These are phyloP conservation scores for Clathrus columnatus DNA, from an alignment of 768 basidiomycete genomes.

Conservation along the genomic window DNA sequence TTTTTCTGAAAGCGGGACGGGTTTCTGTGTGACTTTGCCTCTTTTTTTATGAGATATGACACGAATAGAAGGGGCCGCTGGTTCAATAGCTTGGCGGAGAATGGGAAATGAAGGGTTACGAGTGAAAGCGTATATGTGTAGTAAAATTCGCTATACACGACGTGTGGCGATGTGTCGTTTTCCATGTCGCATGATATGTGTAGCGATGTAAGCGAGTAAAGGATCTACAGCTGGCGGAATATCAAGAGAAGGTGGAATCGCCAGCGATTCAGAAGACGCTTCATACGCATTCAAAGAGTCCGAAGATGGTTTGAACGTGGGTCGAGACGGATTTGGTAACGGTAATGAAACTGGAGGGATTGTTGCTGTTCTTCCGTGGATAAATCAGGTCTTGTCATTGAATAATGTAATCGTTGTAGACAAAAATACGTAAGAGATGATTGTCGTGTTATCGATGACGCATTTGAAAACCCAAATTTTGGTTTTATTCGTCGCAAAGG, in stretches of 20 bases:
- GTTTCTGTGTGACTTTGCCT: slow-evolving; percentile 57
- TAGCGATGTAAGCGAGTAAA: slow-evolving; percentile 58
- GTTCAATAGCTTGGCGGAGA: slow-evolving; percentile 59
- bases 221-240: slow-evolving; percentile 74
- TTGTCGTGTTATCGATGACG: too few relatives aligned
- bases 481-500: neutral
- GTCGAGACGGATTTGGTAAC: neutral
- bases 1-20: slow-evolving; percentile 69
- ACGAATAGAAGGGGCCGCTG: slow-evolving; percentile 65
- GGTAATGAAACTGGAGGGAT: neutral
- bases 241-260: slow-evolving; percentile 26
- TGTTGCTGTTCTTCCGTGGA: too few relatives aligned
- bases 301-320: neutral
- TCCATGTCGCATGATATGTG: slow-evolving; percentile 54
- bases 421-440: too few relatives aligned
- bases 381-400: too few relatives aligned
- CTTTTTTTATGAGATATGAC: slow-evolving; percentile 48
- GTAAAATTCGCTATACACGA: slow-evolving; percentile 51
- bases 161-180: slow-evolving; percentile 52
- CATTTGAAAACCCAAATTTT: too few relatives aligned
- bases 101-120: slow-evolving; percentile 73
- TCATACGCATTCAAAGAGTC: neutral
- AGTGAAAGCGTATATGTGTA: slow-evolving; percentile 66
- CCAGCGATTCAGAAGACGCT: neutral
- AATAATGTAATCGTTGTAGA: neutral